Conservation (phyloP, 345 rosid genomes). For the Bruguiera gymnorhiza region DNA sequence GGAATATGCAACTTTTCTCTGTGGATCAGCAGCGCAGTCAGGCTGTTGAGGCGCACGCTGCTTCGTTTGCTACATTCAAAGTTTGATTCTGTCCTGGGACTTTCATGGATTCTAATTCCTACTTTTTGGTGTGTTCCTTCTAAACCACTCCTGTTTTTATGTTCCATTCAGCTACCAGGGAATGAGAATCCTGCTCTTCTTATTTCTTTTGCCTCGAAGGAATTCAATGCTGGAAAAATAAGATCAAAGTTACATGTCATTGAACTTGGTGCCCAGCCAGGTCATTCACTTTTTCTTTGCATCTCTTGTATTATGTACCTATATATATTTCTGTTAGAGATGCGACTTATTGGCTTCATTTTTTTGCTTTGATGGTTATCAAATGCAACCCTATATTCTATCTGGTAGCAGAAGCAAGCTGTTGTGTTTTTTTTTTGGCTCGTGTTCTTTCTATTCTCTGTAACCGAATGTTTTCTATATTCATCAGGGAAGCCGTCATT, state of each 20-base stretch:
- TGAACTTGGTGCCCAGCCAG: constrained; percentile 97
- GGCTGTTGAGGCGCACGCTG: constrained; percentile 97
- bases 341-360: not conserved
- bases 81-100: constrained; percentile 24
- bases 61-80: constrained; percentile 82
- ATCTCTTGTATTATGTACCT: not conserved
- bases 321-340: not conserved
- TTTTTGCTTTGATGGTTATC: not conserved
- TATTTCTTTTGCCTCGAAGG: constrained; percentile 84
- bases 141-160: not conserved
- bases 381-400: not conserved
- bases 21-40: constrained; percentile 98
- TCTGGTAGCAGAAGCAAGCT: not conserved
- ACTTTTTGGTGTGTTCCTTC: not conserved
- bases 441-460: not conserved
- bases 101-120: not conserved
- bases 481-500: constrained; percentile 22
- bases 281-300: constrained; percentile 29
- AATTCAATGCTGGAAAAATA: constrained; percentile 81
- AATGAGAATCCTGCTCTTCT: constrained; percentile 83
- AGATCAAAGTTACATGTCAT: constrained; percentile 87
- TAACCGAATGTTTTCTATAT: not conserved
- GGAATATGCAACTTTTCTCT: constrained; percentile 96
- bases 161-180: constrained; percentile 57
- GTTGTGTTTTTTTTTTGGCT: not conserved